Evolutionary conservation across 2,329 filamentous ascomycete species (phyloP), one percentile per base, ranked within the genome.

Genomic region (Fusarium sublunatum): DNA sequence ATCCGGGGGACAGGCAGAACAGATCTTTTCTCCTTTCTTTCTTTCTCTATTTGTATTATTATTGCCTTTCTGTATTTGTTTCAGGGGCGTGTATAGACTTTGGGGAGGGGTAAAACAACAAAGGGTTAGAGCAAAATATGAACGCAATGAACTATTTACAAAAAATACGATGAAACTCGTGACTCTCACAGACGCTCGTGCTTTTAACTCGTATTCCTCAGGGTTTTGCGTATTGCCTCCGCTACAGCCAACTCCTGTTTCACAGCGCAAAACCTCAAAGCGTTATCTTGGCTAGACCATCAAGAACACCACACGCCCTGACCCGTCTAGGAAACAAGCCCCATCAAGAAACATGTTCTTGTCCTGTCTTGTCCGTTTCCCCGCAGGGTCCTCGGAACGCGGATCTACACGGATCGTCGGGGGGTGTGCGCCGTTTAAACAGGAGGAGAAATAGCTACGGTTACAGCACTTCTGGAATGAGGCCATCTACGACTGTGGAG

Each of bases 371-470:
- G 32, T 59, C 47, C 54, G 38, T 41, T 60, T 43, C 57, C 57
- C 55, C 55, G 56, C 57, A 60, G 57, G 55, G 57, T 60, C 38
- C 57, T 48, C 48, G 19, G 39, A 22, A 35, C 8, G 25, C 39
- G 25, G 57, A 60, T 60, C 57, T 47, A 36, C 29, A 44, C 25
- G 31, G 57, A 60, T 60, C 57, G 42, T 60, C 42, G 48, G 9
- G 42, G 25, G 34, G 57, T 43, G 57, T 41, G 39, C 19, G 13
- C n/a, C 26, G 41, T 52, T 45, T 11, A 31, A 10, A 10, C 10
- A 5, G 9, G 9, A 26, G 12, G 22, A n/a, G 29, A 10, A 19
- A 7, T 25, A 19, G 19, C 19, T 19, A 13, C n/a, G 22, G 50
- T 22, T 24, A 12, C 31, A 32, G 9, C 15, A 5, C 10, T 11